phyloP scores from a whole-genome alignment of 1,139 yeast species.

The Eremothecium gossypii region DNA sequence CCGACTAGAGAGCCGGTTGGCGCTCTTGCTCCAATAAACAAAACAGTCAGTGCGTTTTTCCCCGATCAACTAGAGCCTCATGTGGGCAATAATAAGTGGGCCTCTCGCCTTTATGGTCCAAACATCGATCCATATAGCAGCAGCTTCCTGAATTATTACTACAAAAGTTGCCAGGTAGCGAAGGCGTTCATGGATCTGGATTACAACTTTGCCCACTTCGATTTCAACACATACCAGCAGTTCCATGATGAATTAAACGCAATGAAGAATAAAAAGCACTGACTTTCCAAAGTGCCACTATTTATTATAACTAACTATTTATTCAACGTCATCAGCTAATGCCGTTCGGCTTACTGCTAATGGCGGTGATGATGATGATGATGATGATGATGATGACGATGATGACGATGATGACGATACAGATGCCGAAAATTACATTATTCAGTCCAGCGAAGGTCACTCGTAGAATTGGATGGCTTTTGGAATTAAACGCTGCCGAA shows the following conservation, averaged over 20 bases:
- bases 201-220: constrained; percentile 51
- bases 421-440: background rate
- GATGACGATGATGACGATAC: background rate
- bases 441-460: too few species aligned
- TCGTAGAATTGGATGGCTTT: too few species aligned
- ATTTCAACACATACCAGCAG: constrained; percentile 41
- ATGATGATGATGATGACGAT: background rate
- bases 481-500: too few species aligned
- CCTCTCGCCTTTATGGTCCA: constrained; percentile 18
- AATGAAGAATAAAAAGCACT: constrained; percentile 12
- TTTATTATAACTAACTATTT: constrained; percentile 14
- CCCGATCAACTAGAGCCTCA: too few species aligned
- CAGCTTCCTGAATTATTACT: constrained; percentile 37
- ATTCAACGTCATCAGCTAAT: background rate
- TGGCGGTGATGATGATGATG: background rate
- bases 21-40: background rate
- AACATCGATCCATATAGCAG: constrained; percentile 25
- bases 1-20: background rate
- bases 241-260: constrained; percentile 35
- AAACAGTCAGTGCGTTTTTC: too few species aligned
- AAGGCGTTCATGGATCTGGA: constrained; percentile 55
- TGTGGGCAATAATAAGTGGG: background rate
- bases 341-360: background rate
- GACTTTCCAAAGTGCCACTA: constrained; percentile 6
- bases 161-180: constrained; percentile 53